Conservation (phyloP, 1,139 yeast species). For the Meyerozyma smithsonii region DNA sequence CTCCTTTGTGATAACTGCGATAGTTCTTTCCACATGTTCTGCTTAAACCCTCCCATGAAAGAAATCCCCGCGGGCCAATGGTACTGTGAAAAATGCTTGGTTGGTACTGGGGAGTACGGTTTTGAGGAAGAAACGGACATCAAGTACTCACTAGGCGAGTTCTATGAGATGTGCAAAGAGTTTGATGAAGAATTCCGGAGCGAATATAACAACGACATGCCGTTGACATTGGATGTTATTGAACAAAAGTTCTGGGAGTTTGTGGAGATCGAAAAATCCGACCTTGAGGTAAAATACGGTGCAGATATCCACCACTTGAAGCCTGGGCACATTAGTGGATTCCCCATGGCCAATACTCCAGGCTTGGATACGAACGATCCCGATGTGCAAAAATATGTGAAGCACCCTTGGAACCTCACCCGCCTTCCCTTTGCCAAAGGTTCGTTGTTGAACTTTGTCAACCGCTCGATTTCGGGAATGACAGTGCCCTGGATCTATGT, state of each 20-base stretch:
- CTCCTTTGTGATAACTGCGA: conserved; percentile 74
- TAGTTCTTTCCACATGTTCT: conserved; percentile 58
- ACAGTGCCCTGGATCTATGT: conserved; percentile 79
- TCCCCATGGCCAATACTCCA: conserved; percentile 45
- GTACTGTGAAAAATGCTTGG: conserved; percentile 78
- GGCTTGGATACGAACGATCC: conserved; percentile 16
- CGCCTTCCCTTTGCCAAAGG: conserved; percentile 64
- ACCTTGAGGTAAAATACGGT: conserved; percentile 62
- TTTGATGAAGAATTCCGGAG: conserved; percentile 40
- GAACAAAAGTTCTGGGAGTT: conserved; percentile 62
- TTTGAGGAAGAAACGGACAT: conserved; percentile 66
- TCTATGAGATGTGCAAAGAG: conserved; percentile 51
- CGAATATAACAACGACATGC: conserved; percentile 22
- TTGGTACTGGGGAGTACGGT: conserved; percentile 87
- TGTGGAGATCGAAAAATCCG: conserved; percentile 40
- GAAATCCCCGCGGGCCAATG: conserved; percentile 56
- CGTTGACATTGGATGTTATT: conserved; percentile 36
- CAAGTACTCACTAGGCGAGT: conserved; percentile 57
- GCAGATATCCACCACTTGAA: conserved; percentile 67
- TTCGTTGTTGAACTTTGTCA: conserved; percentile 56
- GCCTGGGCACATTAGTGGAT: conserved; percentile 66
- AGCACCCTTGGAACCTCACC: conserved; percentile 65
- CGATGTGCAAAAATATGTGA: conserved; percentile 30
- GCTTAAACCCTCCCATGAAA: conserved; percentile 51
- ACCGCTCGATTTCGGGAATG: conserved; percentile 71